Conservation (phyloP, 306 rosid species). For the Vicia faba region DNA sequence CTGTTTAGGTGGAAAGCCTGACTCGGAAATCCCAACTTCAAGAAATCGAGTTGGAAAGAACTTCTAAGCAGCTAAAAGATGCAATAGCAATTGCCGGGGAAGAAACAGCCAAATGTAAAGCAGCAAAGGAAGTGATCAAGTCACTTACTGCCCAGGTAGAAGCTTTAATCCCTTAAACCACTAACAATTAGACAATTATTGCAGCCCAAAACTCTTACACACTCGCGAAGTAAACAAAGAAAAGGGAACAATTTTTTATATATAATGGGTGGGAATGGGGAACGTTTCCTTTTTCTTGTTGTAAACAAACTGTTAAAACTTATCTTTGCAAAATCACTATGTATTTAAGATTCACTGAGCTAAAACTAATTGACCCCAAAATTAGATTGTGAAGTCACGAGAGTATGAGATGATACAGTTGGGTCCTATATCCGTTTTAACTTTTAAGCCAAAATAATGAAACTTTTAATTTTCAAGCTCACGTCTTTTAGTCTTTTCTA, state of each 20-base stretch:
- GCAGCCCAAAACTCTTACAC: constrained; percentile 11
- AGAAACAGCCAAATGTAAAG: constrained; percentile 89
- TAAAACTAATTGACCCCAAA: constrained; percentile 14
- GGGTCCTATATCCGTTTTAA: constrained; percentile 20
- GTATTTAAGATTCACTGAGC: constrained; percentile 4
- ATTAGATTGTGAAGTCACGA: neutral
- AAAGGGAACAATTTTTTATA: constrained; percentile 9
- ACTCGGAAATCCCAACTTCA: constrained; percentile 86
- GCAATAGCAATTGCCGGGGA: constrained; percentile 87
- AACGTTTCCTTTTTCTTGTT: constrained; percentile 20
- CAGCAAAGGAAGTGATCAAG: constrained; percentile 97
- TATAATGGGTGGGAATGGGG: neutral
- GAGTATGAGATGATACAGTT: constrained; percentile 8
- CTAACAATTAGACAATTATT: constrained; percentile 30
- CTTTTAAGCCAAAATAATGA: constrained; percentile 12
- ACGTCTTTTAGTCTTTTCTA: constrained; percentile 1
- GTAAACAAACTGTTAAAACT: constrained; percentile 3
- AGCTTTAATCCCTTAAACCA: constrained; percentile 11
- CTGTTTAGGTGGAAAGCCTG: constrained; percentile 80
- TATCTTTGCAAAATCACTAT: constrained; percentile 3
- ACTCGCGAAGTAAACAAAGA: constrained; percentile 17
- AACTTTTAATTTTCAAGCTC: constrained; percentile 26
- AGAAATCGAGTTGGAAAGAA: constrained; percentile 89
- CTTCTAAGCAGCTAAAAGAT: constrained; percentile 90
- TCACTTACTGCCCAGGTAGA: constrained; percentile 95